Base-by-base conservation (phyloP, 495 filamentous ascomycete species). In the Pseudomonodictys pantanalensis region DNA sequence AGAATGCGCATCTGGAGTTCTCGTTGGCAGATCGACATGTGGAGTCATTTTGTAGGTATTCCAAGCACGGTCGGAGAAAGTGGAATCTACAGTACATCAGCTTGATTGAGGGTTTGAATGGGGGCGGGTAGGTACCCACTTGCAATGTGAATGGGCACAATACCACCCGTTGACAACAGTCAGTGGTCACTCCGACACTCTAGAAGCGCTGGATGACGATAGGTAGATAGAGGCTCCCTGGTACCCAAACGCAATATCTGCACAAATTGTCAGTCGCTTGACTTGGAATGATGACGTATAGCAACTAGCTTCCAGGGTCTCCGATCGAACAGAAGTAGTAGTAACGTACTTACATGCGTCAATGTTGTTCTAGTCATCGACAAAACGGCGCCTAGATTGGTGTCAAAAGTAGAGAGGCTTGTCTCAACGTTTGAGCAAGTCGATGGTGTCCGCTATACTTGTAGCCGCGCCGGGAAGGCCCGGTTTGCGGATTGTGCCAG, bases 31-130 rank as follows among this genome's bases (percentile, higher is more conserved):
- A 33, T 59, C 50, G 44, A 56, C 64, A 45, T 67, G 64, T 29
- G 64, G 64, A 23, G 54, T 41, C 64, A 67, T 67, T 2, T n/a
- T n/a, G n/a, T n/a, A n/a, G n/a, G n/a, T n/a, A n/a, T 43, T 15
- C 9, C n/a, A 24, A 12, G 24, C 24, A 12, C 0, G 42, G 9
- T 5, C 22, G 30, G 15, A 38, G 1, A 5, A 15, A 7, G 24
- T 9, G 26, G 18, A n/a, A n/a, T n/a, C n/a, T n/a, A n/a, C n/a
- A n/a, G n/a, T n/a, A n/a, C n/a, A n/a, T n/a, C n/a, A n/a, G n/a
- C n/a, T n/a, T n/a, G n/a, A n/a, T n/a, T n/a, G n/a, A n/a, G n/a
- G n/a, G n/a, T n/a, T n/a, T n/a, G n/a, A n/a, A n/a, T n/a, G n/a
- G n/a, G n/a, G n/a, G n/a, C n/a, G n/a, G n/a, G n/a, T n/a, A n/a